These are phyloP conservation scores for Vitis rupestris DNA, from an alignment of 164 flowering plant species.

Conservation along the genomic window DNA sequence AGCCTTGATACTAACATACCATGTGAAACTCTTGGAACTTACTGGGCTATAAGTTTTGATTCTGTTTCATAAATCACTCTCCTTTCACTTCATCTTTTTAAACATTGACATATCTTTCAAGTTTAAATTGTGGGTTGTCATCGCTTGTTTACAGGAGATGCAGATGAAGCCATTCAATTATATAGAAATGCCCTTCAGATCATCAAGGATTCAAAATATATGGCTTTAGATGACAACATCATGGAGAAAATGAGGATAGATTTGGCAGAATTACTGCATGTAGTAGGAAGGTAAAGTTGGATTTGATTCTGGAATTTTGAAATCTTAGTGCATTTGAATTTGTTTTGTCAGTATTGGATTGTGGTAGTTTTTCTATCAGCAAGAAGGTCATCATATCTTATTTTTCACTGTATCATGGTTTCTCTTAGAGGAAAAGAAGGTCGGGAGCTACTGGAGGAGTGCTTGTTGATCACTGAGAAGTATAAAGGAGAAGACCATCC, in stretches of 20 bases:
- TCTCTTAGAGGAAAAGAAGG: constrained; percentile 70
- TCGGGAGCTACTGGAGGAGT: constrained; percentile 72
- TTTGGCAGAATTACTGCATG: constrained; percentile 83
- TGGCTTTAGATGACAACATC: constrained; percentile 52
- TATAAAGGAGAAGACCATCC: constrained; percentile 73
- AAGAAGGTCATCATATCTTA: background rate
- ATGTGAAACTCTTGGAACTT: background rate
- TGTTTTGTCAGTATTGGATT: no score
- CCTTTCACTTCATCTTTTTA: background rate
- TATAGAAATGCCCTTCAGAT: constrained; percentile 65
- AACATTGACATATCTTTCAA: no score
- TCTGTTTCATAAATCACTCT: background rate
- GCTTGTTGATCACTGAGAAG: constrained; percentile 68
- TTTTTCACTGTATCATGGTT: constrained; percentile 1
- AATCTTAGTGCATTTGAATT: background rate
- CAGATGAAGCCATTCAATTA: constrained; percentile 63
- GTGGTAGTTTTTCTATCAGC: background rate
- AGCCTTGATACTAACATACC: background rate
- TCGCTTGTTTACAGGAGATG: constrained; percentile 44
- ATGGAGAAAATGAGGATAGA: constrained; percentile 85
- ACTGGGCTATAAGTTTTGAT: background rate
- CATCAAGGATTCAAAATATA: constrained; percentile 52
- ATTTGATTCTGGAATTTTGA: background rate
- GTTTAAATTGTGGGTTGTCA: no score
- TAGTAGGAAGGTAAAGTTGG: constrained; percentile 68